phyloP scores from a whole-genome alignment of 2,329 filamentous ascomycete species.

The Byssothecium circinans region DNA sequence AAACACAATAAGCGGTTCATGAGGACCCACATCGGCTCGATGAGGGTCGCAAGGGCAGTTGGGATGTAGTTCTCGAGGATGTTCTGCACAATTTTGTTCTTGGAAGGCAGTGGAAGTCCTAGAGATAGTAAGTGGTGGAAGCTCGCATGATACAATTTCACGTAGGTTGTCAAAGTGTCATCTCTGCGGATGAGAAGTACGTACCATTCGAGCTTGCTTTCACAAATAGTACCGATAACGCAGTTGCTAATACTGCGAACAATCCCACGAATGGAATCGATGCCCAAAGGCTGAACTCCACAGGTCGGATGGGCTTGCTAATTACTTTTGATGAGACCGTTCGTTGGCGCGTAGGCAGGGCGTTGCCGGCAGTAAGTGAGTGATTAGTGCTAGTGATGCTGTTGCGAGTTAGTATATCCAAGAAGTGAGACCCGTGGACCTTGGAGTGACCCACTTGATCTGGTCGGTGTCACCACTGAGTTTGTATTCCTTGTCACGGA shows the following conservation, averaged over 20 bases:
- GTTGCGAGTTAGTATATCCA: not conserved
- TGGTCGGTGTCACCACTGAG: constrained; percentile 11
- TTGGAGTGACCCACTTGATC: constrained; percentile 11
- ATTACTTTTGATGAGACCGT: constrained; percentile 6
- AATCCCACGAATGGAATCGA: constrained; percentile 19
- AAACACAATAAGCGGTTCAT: constrained; percentile 58
- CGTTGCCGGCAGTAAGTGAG: not conserved
- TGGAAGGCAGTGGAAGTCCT: constrained; percentile 44
- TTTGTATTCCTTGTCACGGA: constrained; percentile 21
- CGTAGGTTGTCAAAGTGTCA: not conserved
- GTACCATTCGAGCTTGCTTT: constrained; percentile 19
- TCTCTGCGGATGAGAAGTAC: not conserved
- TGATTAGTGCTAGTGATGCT: not conserved
- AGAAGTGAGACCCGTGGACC: too few relatives aligned
- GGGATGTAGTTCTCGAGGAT: constrained; percentile 56
- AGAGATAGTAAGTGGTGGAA: constrained; percentile 6
- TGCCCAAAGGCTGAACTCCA: constrained; percentile 22
- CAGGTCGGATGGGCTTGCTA: constrained; percentile 24
- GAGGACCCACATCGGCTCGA: constrained; percentile 61
- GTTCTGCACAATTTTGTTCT: constrained; percentile 43
- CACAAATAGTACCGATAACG: constrained; percentile 19
- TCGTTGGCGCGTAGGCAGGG: not conserved
- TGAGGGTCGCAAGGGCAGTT: constrained; percentile 56
- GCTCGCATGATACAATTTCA: not conserved
- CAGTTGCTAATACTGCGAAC: constrained; percentile 14